A percentile compares a stretch with the other conserved stretches of the same genome.
phyloP scores from a whole-genome alignment of 2,329 filamentous ascomycete genomes.

The Celoporthe dispersa region DNA sequence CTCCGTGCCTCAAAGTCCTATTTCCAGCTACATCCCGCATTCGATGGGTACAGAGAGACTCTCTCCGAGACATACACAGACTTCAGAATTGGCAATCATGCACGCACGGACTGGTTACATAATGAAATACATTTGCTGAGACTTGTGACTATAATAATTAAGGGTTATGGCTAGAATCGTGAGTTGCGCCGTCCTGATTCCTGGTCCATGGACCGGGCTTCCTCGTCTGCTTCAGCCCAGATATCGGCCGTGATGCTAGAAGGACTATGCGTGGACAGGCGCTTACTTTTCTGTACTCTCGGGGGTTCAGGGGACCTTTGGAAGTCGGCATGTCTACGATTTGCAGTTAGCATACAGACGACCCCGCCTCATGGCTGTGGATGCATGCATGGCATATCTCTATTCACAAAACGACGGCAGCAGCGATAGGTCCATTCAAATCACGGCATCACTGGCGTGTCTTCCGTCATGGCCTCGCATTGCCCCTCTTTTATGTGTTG shows the following conservation, averaged over 20 bases:
- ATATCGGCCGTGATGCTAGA: background rate
- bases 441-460: conserved; percentile 1
- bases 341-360: background rate
- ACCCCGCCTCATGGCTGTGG: background rate
- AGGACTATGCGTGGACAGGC: background rate
- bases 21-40: background rate
- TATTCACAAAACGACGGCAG: background rate
- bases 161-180: background rate
- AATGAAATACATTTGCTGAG: background rate
- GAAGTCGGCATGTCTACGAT: background rate
- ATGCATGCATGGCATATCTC: background rate
- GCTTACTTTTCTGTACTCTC: background rate
- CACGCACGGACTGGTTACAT: background rate
- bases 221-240: background rate
- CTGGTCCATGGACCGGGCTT: background rate
- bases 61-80: background rate
- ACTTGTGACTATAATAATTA: background rate
- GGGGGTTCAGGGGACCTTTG: background rate
- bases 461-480: background rate
- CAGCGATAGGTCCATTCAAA: background rate
- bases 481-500: background rate
- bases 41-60: background rate
- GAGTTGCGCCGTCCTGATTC: background rate
- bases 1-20: background rate
- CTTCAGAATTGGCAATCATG: background rate